A percentile compares a stretch with the other conserved stretches of the same genome.
These are phyloP conservation scores for Globisporangium cylindrosporum DNA, from an alignment of 352 stramenopile genomes.

Conservation along the genomic window DNA sequence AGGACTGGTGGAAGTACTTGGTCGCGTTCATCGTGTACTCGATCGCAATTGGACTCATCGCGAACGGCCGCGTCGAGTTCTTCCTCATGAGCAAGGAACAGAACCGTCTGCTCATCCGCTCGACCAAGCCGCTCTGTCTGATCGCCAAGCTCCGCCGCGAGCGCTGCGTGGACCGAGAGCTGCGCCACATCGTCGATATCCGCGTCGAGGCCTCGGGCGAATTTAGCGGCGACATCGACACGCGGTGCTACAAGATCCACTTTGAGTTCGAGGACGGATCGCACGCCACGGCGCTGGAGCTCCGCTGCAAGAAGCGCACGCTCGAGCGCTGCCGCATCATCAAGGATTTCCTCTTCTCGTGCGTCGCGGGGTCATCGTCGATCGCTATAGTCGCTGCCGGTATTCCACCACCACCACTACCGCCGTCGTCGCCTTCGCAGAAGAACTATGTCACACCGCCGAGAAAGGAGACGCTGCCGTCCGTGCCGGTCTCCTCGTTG, in stretches of 20 bases:
- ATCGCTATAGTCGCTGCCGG: background rate
- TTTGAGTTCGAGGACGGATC: slow-evolving; percentile 70
- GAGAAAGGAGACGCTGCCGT: slow-evolving; percentile 15
- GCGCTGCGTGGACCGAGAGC: slow-evolving; percentile 44
- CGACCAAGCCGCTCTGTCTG: slow-evolving; percentile 50
- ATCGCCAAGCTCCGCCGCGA: slow-evolving; percentile 30
- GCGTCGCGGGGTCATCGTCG: slow-evolving; percentile 2
- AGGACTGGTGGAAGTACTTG: slow-evolving; percentile 70
- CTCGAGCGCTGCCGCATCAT: slow-evolving; percentile 50
- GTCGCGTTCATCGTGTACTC: slow-evolving; percentile 53
- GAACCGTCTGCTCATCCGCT: slow-evolving; percentile 34
- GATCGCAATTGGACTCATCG: slow-evolving; percentile 36
- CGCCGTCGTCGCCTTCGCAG: background rate
- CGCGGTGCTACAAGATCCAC: slow-evolving; percentile 63
- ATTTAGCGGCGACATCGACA: slow-evolving; percentile 67
- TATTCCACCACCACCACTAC: background rate
- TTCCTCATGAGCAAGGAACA: slow-evolving; percentile 59
- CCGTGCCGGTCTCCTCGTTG: slow-evolving; percentile 22
- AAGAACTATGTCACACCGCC: slow-evolving; percentile 4
- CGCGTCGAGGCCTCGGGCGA: slow-evolving; percentile 61
- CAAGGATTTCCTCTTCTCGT: slow-evolving; percentile 46
- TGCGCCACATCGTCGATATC: slow-evolving; percentile 57
- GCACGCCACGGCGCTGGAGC: slow-evolving; percentile 50
- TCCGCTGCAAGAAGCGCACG: slow-evolving; percentile 57
- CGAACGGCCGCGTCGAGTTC: slow-evolving; percentile 55